Evolutionary conservation across 352 stramenopile species (phyloP).

Genomic region (Phytophthora pisi): DNA sequence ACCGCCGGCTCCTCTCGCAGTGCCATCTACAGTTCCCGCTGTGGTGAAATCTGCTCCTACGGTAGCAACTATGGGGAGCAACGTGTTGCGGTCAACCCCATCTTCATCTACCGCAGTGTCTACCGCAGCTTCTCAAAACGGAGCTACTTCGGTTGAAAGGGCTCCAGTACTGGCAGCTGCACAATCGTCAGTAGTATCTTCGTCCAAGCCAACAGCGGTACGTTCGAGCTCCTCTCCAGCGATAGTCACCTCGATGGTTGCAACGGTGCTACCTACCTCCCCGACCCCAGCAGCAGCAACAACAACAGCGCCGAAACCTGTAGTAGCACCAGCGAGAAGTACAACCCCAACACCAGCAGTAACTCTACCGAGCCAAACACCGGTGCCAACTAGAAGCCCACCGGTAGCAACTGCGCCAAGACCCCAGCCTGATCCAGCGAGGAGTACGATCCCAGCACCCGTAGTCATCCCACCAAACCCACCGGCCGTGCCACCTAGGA

Average conservation of each 20-base stretch:
- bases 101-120: background rate
- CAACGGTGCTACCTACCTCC: background rate
- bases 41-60: background rate
- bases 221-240: background rate
- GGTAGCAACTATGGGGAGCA: background rate
- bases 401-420: background rate
- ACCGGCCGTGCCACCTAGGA: slow-evolving; percentile 3
- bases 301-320: background rate
- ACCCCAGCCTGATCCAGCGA: background rate
- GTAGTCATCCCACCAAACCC: slow-evolving; percentile 1
- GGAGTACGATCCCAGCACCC: background rate
- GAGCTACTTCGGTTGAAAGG: background rate
- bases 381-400: background rate
- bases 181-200: background rate
- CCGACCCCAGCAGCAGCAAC: background rate
- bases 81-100: background rate
- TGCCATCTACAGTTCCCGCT: background rate
- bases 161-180: background rate
- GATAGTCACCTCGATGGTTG: background rate
- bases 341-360: background rate
- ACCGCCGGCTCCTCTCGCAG: background rate
- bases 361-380: background rate
- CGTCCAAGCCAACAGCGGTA: background rate
- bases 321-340: background rate
- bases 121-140: slow-evolving; percentile 2